A percentile compares a stretch with the other conserved stretches of the same genome.
These are phyloP conservation scores for Wallacemonas collosoma DNA, from an alignment of 208 protist genomes.

Conservation along the genomic window DNA sequence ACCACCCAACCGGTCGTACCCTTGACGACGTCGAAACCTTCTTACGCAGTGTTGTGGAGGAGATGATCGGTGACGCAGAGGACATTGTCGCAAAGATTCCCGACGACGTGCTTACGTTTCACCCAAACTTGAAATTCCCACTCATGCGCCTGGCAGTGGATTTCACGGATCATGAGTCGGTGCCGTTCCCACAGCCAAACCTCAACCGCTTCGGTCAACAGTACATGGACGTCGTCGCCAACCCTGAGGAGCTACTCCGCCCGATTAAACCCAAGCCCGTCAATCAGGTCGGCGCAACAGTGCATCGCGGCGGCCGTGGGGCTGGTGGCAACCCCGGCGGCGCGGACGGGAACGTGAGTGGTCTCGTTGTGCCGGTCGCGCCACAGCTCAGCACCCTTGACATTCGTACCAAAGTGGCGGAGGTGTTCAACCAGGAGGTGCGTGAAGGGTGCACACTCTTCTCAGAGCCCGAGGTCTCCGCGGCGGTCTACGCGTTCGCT, in stretches of 20 bases:
- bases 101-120: constrained; percentile 73
- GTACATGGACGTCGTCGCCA: constrained; percentile 89
- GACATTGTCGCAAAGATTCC: constrained; percentile 67
- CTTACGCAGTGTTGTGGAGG: constrained; percentile 65
- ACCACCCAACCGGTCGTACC: constrained; percentile 57
- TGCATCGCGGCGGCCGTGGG: constrained; percentile 6
- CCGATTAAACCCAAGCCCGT: constrained; percentile 68
- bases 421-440: constrained; percentile 82
- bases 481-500: constrained; percentile 89
- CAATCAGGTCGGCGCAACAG: constrained; percentile 11
- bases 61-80: constrained; percentile 85
- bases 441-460: constrained; percentile 77
- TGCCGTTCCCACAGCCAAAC: constrained; percentile 86
- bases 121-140: constrained; percentile 86
- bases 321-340: background rate
- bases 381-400: constrained; percentile 69
- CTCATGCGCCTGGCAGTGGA: constrained; percentile 84
- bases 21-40: constrained; percentile 88
- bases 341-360: constrained; percentile 5
- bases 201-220: constrained; percentile 89
- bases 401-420: constrained; percentile 84
- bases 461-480: constrained; percentile 78
- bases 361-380: constrained; percentile 38
- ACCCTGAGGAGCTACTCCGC: constrained; percentile 77
- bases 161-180: constrained; percentile 69